phyloP scores from a whole-genome alignment of 768 basidiomycete species.

The Pleurotus cornucopiae region DNA sequence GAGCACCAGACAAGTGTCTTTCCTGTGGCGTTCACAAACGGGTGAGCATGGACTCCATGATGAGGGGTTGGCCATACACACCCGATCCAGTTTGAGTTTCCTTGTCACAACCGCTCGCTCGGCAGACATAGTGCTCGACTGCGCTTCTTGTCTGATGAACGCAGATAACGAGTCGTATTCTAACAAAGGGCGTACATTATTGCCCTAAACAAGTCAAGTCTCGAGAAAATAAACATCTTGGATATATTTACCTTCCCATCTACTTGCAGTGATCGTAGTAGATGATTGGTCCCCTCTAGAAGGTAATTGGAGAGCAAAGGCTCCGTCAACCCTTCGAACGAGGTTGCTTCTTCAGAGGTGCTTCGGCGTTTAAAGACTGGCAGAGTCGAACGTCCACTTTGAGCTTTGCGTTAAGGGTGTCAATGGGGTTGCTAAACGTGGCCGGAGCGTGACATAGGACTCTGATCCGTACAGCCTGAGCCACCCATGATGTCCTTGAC shows the following conservation, averaged over 20 bases:
- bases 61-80: conserved; percentile 16
- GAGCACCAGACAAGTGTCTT: conserved; percentile 19
- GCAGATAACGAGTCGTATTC: conserved; percentile 33
- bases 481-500: no score
- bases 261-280: conserved; percentile 15
- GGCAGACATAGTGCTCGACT: conserved; percentile 12
- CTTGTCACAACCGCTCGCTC: conserved; percentile 31
- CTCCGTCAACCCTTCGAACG: conserved; percentile 31
- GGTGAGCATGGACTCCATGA: conserved; percentile 2
- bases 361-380: no score
- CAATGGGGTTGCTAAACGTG: no score
- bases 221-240: not conserved
- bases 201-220: conserved; percentile 20
- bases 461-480: no score
- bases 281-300: conserved; percentile 22
- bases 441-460: no score
- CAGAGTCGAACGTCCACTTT: no score
- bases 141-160: conserved; percentile 21
- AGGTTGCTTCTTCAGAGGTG: not conserved
- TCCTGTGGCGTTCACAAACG: conserved; percentile 21
- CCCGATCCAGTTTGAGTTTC: conserved; percentile 43
- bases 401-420: no score
- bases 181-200: conserved; percentile 35
- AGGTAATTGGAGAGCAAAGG: conserved; percentile 28
- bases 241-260: conserved; percentile 17